phyloP scores from a whole-genome alignment of 1,139 yeast species.

The Eremothecium sinecaudum region DNA sequence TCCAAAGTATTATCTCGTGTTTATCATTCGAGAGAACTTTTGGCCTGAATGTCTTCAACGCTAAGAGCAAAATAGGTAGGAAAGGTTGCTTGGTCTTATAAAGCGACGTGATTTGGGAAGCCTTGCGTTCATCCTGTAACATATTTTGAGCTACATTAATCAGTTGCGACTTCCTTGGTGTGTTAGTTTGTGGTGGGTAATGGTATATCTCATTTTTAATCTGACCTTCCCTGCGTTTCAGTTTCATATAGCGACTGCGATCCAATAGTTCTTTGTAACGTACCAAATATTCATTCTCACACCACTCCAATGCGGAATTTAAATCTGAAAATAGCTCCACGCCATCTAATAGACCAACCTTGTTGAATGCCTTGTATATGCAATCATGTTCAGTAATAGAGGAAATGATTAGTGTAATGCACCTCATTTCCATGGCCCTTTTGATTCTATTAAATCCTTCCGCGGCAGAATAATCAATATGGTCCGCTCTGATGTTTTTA shows the following conservation, averaged over 20 bases:
- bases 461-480: conserved; percentile 90
- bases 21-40: conserved; percentile 30
- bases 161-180: conserved; percentile 35
- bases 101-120: conserved; percentile 37
- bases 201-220: neutral
- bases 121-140: conserved; percentile 29
- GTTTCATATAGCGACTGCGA: conserved; percentile 15
- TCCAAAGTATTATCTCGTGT: conserved; percentile 26
- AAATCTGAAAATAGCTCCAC: conserved; percentile 43
- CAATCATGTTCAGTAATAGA: conserved; percentile 62
- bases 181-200: conserved; percentile 27
- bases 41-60: conserved; percentile 29
- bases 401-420: conserved; percentile 65
- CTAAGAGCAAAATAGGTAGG: conserved; percentile 22
- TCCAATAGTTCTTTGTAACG: conserved; percentile 43
- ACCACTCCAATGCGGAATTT: conserved; percentile 90
- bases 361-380: conserved; percentile 54
- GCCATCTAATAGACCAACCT: conserved; percentile 60
- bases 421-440: conserved; percentile 61
- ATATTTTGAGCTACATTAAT: conserved; percentile 33
- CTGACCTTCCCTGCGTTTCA: conserved; percentile 16
- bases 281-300: conserved; percentile 79
- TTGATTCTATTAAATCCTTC: conserved; percentile 88
- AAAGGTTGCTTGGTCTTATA: conserved; percentile 24
- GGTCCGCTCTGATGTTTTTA: conserved; percentile 56